Base-by-base conservation (phyloP, 2,329 filamentous ascomycete species). In the Davidsoniella eucalypti region DNA sequence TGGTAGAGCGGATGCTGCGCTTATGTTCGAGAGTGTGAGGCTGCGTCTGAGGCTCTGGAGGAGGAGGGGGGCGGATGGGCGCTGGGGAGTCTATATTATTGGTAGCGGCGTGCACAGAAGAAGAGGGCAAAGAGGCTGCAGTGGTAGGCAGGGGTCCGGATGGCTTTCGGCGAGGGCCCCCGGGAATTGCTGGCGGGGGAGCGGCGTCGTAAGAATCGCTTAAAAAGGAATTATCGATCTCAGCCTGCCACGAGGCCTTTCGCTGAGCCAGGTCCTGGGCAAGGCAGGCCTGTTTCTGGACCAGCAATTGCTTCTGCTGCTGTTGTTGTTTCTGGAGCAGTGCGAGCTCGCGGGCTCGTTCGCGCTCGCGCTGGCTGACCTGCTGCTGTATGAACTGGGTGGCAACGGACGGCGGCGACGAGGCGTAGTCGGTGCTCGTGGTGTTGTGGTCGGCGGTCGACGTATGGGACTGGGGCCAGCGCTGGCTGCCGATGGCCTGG, bases 121-220 rank as follows among this genome's bases (percentile, higher is more conserved):
- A 42, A 10, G 43, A 44, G 21, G 21, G 21, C 29, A 33, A 33
- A 40, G 44, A 64, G 56, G 59, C 61, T 5, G 59, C 56, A 33
- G 61, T 56, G 41, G 63, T 60, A 21, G 71, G 65, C 51, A 68
- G 66, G 12, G 50, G 39, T 8, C 41, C 26, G 3, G 60, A 54
- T 33, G 64, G 58, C 5, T 61, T 56, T 51, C 67, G 67, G 53
- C 87, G 78, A 51, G 88, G 86, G 4, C 88, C 88, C 45, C 74
- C 82, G 33, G 86, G 87, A 36, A 95, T 73, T 25, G 80, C 88
- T 4, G 90, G 90, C 37, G 82, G 90, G 12, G 90, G 88, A 23
- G 87, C 88, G 47, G 87, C 84, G 61, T 92, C 84, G 65, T 82
- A 79, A 57, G 73, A 69, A 58, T 73, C 65, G 55, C 56, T 60